A percentile compares a stretch with the other conserved stretches of the same genome.
Conservation (phyloP, 1,284 basidiomycete species). For the Tilletia horrida region DNA sequence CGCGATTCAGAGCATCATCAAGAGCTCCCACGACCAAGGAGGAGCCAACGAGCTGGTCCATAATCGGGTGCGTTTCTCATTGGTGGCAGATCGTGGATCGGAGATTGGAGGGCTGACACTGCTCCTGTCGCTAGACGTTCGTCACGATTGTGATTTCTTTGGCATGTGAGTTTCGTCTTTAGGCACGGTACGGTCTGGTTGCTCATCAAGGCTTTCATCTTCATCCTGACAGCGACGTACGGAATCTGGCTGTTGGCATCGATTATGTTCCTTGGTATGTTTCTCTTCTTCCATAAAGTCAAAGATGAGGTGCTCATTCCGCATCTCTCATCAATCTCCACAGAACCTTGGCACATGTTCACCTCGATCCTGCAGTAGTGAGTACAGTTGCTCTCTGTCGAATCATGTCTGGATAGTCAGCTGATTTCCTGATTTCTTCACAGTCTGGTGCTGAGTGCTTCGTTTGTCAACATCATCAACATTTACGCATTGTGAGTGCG, state of each 20-base stretch:
- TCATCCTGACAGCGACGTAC: conserved; percentile 37
- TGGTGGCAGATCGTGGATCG: not conserved
- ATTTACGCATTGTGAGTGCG: conserved; percentile 46
- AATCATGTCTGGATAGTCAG: not conserved
- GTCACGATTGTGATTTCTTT: conserved; percentile 52
- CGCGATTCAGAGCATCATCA: conserved; percentile 37
- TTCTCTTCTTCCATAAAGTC: conserved; percentile 43
- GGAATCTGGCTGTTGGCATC: conserved; percentile 49
- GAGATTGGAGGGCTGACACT: not conserved
- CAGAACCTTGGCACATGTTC: conserved; percentile 52
- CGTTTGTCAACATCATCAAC: conserved; percentile 52
- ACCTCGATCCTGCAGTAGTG: conserved; percentile 50
- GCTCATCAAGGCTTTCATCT: not conserved
- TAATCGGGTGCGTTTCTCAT: conserved; percentile 21
- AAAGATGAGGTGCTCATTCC: too few species aligned
- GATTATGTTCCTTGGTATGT: conserved; percentile 40
- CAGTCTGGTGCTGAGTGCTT: conserved; percentile 46
- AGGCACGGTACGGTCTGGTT: too few species aligned
- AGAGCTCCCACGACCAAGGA: conserved; percentile 27
- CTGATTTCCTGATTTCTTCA: not conserved
- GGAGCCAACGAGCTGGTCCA: conserved; percentile 31
- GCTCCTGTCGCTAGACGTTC: conserved; percentile 29
- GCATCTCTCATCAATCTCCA: not conserved
- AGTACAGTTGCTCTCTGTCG: not conserved
- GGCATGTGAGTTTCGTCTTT: conserved; percentile 2